Conservation (phyloP, 208 protist species). For the Angomonas deanei region DNA sequence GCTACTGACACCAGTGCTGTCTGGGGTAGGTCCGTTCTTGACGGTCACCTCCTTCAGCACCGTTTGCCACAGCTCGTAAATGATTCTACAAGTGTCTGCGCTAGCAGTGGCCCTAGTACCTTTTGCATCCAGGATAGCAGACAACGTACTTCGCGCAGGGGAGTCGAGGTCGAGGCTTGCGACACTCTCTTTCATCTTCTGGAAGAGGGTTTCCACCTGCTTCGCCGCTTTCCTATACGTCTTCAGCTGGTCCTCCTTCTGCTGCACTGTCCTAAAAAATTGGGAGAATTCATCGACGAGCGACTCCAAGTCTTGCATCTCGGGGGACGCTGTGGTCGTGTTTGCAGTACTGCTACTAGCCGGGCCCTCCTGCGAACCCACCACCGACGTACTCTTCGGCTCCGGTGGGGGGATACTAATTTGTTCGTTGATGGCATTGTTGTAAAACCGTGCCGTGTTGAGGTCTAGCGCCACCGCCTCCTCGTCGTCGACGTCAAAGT, state of each 20-base stretch:
- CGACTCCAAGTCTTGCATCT: conserved; percentile 62
- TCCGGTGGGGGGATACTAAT: conserved; percentile 5
- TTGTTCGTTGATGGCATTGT: conserved; percentile 9
- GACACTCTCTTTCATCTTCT: not conserved
- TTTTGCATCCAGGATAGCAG: not conserved
- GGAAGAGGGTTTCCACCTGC: not conserved
- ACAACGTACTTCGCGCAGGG: too few species aligned
- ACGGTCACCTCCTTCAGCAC: not conserved
- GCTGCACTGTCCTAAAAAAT: conserved; percentile 42
- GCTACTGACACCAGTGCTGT: too few species aligned
- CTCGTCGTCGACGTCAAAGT: conserved; percentile 30
- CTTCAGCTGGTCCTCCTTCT: conserved; percentile 28
- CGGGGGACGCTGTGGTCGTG: conserved; percentile 24
- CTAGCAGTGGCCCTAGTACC: not conserved
- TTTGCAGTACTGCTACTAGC: not conserved
- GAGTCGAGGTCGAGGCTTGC: not conserved
- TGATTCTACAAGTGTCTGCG: not conserved
- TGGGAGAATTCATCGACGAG: conserved; percentile 64
- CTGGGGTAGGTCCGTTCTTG: too few species aligned
- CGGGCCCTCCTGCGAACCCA: not conserved
- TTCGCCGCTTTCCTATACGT: conserved; percentile 35
- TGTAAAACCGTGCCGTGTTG: not conserved
- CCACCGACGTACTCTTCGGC: not conserved
- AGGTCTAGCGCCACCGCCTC: not conserved
- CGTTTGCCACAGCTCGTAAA: not conserved